Evolutionary conservation across 805 yeast genomes (phyloP), one percentile per base, ranked within the genome.

Genomic region (Yarrowia alimentaria): DNA sequence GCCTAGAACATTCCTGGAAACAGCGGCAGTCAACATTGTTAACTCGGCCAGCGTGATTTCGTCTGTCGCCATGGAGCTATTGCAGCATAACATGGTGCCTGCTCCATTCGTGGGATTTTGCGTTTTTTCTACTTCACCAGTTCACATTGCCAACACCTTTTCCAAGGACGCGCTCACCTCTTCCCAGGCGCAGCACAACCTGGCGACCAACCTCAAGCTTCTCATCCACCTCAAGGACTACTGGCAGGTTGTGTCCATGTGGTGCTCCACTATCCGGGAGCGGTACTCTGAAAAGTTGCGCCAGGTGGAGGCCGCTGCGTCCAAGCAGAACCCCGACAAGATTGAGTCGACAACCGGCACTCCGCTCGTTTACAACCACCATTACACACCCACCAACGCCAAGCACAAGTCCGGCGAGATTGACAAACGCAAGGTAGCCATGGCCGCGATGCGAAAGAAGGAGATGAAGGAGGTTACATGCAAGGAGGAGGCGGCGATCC

Each of bases 91-190:
- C 37, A 57, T 57, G 22, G 56, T 63, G 3, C 66, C 65, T 2
- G 68, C 69, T 3, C 65, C 69, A 6, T 65, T 65, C 50, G 61
- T 65, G 18, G 66, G 65, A 17, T 66, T 61, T 51, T 64, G 65
- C 45, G 64, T 65, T 3, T 65, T 61, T 51, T 56, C 64, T 17
- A 60, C 67, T 8, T 64, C 69, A 3, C 60, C 66, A 3, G 64
- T 62, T 6, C 67, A 65, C 34, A 61, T 65, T 17, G 66, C 63
- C 43, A 59, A 64, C 50, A 61, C 67, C 6, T 62, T 65, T 42
- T 61, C 66, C 12, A 26, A 54, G 7, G 66, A 64, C 37, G 38
- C 61, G 6, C 58, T 56, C 9, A 56, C 62, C 2, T 54, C 65
- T 3, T 57, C 55, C 12, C 50, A 53, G 34, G 69, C 68, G 2